phyloP scores from a whole-genome alignment of 179 eudicot species.

The Actinidia arguta region DNA sequence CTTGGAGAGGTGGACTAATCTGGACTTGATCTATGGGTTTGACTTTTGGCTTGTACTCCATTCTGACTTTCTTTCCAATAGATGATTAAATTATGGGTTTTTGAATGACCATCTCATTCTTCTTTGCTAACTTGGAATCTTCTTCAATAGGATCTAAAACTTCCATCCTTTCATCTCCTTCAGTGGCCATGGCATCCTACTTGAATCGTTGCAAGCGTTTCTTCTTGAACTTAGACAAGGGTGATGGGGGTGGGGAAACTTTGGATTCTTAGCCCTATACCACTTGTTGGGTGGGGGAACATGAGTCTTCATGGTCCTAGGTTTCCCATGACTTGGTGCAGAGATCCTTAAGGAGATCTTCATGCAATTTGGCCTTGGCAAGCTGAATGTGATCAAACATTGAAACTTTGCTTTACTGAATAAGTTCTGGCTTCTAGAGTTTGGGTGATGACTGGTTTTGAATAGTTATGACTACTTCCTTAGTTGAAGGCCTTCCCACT shows the following conservation, averaged over 20 bases:
- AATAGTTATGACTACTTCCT: background rate
- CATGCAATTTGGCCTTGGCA: too few species aligned
- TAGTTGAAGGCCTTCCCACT: too few species aligned
- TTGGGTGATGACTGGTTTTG: fast-evolving
- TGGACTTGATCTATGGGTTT: background rate
- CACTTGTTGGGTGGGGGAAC: background rate
- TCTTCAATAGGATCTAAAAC: too few species aligned
- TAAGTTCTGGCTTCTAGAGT: fast-evolving
- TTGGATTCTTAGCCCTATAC: background rate
- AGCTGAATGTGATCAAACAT: too few species aligned
- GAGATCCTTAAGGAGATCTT: too few species aligned
- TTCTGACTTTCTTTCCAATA: fast-evolving
- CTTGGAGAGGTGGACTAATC: background rate
- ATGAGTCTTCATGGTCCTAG: background rate
- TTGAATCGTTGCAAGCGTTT: background rate
- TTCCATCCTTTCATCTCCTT: too few species aligned
- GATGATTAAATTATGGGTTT: too few species aligned
- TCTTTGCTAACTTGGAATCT: too few species aligned
- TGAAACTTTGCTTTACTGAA: background rate
- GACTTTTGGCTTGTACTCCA: background rate
- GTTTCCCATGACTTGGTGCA: too few species aligned
- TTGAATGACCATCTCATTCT: background rate
- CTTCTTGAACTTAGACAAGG: background rate
- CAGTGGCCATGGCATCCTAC: too few species aligned
- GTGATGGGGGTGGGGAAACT: too few species aligned